phyloP scores from a whole-genome alignment of 2,329 filamentous ascomycete genomes.

The Raffaelea arxii region DNA sequence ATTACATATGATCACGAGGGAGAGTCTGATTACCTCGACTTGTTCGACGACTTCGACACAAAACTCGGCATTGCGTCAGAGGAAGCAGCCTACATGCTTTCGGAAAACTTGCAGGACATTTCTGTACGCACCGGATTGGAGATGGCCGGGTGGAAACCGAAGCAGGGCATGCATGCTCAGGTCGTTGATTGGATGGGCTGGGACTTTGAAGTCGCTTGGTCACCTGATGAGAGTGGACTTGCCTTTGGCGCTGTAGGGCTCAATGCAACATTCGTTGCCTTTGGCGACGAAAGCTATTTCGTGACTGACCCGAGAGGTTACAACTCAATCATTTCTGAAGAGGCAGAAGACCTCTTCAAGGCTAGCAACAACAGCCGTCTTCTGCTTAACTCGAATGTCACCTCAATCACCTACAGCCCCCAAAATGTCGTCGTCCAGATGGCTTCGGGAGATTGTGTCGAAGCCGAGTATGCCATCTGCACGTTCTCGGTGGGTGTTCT shows the following conservation, averaged over 20 bases:
- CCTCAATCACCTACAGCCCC: not conserved
- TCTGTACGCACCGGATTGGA: not conserved
- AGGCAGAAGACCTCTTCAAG: not conserved
- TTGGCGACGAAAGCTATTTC: conserved; percentile 4
- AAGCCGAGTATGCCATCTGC: conserved; percentile 7
- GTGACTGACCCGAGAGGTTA: conserved; percentile 4
- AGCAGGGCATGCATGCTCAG: conserved; percentile 5
- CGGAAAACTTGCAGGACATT: not conserved
- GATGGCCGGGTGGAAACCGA: conserved; percentile 4
- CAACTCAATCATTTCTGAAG: not conserved
- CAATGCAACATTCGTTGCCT: conserved; percentile 4
- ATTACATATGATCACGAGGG: conserved; percentile 3
- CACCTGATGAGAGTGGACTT: conserved; percentile 2
- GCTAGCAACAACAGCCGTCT: not conserved
- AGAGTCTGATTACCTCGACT: conserved; percentile 1
- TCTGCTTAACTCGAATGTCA: not conserved
- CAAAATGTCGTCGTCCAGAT: not conserved
- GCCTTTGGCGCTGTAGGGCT: conserved; percentile 1
- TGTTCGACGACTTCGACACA: conserved; percentile 3
- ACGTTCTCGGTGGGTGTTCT: conserved; percentile 6
- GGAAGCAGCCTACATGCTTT: not conserved
- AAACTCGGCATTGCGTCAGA: not conserved
- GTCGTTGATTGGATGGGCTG: conserved; percentile 3
- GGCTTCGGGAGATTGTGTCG: conserved; percentile 4
- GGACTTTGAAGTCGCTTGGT: conserved; percentile 4